Base-by-base conservation (phyloP, 1,139 yeast species). In the Arxiozyma slooffiae region DNA sequence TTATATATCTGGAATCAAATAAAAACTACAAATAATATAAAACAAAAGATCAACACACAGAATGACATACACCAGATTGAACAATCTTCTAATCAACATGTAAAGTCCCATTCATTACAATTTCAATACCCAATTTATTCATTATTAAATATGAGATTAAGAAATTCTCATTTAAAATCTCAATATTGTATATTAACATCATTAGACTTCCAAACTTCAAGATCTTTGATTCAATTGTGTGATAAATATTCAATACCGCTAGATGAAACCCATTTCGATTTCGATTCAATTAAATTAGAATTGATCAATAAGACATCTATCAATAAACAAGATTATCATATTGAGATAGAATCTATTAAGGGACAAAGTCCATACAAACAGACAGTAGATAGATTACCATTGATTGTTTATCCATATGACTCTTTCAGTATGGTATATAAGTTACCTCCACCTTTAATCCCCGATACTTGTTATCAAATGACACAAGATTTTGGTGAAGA, bases 191-290 rank as follows among this genome's bases (percentile, higher is more conserved):
- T 64, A 23, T 48, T 62, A 21, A 63, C 68, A 4, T 64, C 68
- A 9, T 51, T 66, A 38, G 69, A 66, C 47, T 57, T 66, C 46
- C 69, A 65, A 49, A 57, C 63, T 2, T 62, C 68, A 6, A 62
- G 61, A 46, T 56, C 65, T 21, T 53, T 60, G 9, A 39, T 50
- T 20, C 57, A 57, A 49, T 48, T 62, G 41, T 49, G 50, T 26
- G 53, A 56, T 7, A 53, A 48, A 45, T 56, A 34, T 42, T n/a
- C 34, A 30, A 42, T 42, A 23, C 26, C 39, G 18, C 5, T 42
- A 7, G 18, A 24, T 24, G n/a, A 44, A 17, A 46, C 55, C 18
- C 24, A 46, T 20, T 45, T 61, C 20, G 41, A 48, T 2, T 60
- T 61, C 39, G 48, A 54, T 14, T 50, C 53, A 21, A 51, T 62